phyloP scores from a whole-genome alignment of 2,329 filamentous ascomycete species.

The Gremmenia infestans region DNA sequence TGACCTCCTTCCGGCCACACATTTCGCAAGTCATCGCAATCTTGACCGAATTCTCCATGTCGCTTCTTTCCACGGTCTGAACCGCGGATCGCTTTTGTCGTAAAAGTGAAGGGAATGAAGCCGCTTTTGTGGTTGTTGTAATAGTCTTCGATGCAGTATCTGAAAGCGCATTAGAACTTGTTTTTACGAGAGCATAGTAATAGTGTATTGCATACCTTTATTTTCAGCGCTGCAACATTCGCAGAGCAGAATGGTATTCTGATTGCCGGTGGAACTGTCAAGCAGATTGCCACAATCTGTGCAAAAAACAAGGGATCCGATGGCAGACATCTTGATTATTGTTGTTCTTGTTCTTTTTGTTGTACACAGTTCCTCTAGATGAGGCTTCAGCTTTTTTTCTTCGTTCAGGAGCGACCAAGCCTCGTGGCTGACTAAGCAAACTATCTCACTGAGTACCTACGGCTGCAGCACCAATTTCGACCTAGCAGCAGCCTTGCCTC shows the following conservation, averaged over 20 bases:
- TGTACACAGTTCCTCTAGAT: neutral
- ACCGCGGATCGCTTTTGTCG: conserved; percentile 82
- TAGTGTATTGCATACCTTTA: conserved; percentile 53
- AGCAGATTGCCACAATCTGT: conserved; percentile 87
- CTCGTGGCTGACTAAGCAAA: neutral
- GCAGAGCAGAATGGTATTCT: conserved; percentile 73
- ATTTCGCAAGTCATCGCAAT: conserved; percentile 69
- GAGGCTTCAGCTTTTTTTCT: neutral
- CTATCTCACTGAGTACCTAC: neutral
- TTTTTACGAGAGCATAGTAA: too few species aligned
- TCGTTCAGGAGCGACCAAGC: neutral
- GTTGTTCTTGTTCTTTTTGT: neutral
- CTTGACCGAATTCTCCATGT: conserved; percentile 67
- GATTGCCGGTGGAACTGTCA: conserved; percentile 71
- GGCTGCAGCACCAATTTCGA: too few species aligned
- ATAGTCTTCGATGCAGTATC: conserved; percentile 73
- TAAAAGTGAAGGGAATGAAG: conserved; percentile 85
- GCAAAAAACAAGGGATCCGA: conserved; percentile 90
- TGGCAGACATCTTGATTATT: conserved; percentile 65
- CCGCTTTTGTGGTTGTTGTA: conserved; percentile 78
- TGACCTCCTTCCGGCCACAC: conserved; percentile 78
- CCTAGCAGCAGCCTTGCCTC: neutral
- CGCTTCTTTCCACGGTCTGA: conserved; percentile 72
- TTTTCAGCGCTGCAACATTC: conserved; percentile 83
- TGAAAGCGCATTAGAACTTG: conserved; percentile 5